phyloP scores from a whole-genome alignment of 169 alveolate genomes.

The Plasmodium fragile region DNA sequence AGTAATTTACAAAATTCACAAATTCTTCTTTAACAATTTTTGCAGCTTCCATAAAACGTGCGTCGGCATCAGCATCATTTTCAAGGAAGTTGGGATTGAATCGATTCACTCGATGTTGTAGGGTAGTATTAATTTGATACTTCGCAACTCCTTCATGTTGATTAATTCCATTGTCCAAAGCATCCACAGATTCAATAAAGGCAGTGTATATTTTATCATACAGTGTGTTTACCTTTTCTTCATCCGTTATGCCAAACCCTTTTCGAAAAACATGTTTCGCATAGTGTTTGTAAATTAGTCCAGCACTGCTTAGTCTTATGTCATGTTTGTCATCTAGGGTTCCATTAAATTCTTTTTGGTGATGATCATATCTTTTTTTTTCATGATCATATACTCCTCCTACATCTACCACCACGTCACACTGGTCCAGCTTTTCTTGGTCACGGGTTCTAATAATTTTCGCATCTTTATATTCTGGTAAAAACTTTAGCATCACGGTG shows the following conservation, averaged over 20 bases:
- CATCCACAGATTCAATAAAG: conserved; percentile 92
- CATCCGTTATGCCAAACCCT: conserved; percentile 82
- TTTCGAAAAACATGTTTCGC: conserved; percentile 84
- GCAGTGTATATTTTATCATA: conserved; percentile 84
- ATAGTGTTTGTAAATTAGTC: conserved; percentile 92
- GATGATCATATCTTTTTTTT: conserved; percentile 92
- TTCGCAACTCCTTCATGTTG: conserved; percentile 83
- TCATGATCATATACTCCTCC: conserved; percentile 90
- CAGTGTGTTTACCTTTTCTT: conserved; percentile 80
- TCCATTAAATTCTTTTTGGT: conserved; percentile 89
- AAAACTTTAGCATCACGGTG: conserved; percentile 82
- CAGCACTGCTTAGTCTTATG: conserved; percentile 92
- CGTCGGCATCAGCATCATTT: conserved; percentile 80
- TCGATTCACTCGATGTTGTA: conserved; percentile 86
- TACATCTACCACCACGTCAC: conserved; percentile 94
- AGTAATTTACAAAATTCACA: conserved; percentile 49
- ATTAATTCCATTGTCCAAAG: conserved; percentile 92
- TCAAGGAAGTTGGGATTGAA: conserved; percentile 92
- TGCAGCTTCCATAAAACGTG: conserved; percentile 85
- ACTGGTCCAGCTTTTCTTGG: conserved; percentile 83
- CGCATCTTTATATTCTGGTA: conserved; percentile 87
- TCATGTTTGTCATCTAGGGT: conserved; percentile 79
- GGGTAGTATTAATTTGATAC: conserved; percentile 85
- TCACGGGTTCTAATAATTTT: conserved; percentile 91
- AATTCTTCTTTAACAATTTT: conserved; percentile 85